Percentiles rank a stretch among this genome's conserved stretches.
Evolutionary conservation across 2,329 filamentous ascomycete species (phyloP).

Genomic region (Verticillium klebahnii): DNA sequence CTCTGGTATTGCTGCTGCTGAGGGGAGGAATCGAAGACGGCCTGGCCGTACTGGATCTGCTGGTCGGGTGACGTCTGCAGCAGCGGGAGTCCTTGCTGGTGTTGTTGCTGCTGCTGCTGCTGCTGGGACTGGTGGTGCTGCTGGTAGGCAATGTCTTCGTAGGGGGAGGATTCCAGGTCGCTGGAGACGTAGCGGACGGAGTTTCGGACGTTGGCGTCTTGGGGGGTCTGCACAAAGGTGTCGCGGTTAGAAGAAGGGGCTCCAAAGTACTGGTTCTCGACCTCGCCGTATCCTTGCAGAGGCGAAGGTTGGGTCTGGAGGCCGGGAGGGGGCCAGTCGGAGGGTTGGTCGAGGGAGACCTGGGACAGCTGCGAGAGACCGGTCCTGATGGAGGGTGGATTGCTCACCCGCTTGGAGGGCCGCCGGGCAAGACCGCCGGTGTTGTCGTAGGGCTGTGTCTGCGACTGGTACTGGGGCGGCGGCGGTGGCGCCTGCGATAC

Average conservation of each 20-base stretch:
- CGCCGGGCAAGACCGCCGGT: slow-evolving; percentile 44
- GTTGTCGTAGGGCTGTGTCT: slow-evolving; percentile 37
- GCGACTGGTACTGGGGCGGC: slow-evolving; percentile 13
- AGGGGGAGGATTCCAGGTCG: slow-evolving; percentile 39
- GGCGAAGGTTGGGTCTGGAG: slow-evolving; percentile 35
- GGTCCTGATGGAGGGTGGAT: slow-evolving; percentile 38
- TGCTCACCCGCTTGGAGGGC: slow-evolving; percentile 54
- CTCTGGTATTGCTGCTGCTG: slow-evolving; percentile 22
- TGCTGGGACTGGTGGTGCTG: slow-evolving; percentile 28
- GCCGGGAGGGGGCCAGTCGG: slow-evolving; percentile 27
- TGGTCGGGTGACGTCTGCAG: slow-evolving; percentile 27
- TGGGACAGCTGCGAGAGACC: slow-evolving; percentile 31
- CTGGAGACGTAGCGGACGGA: slow-evolving; percentile 45
- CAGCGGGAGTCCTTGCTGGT: slow-evolving; percentile 19
- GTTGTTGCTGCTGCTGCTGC: slow-evolving; percentile 16
- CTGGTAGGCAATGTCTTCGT: slow-evolving; percentile 40
- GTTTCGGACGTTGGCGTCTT: slow-evolving; percentile 28
- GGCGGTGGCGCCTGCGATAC: slow-evolving; percentile 18
- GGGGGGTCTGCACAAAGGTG: slow-evolving; percentile 33
- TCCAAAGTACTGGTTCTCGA: slow-evolving; percentile 28
- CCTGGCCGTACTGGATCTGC: slow-evolving; percentile 34
- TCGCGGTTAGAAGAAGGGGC: slow-evolving; percentile 33
- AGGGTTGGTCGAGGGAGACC: slow-evolving; percentile 28
- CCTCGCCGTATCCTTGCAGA: slow-evolving; percentile 38
- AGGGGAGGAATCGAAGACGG: slow-evolving; percentile 33